Evolutionary conservation across 805 yeast genomes (phyloP).

Genomic region (Maudiozyma pseudohumilis): DNA sequence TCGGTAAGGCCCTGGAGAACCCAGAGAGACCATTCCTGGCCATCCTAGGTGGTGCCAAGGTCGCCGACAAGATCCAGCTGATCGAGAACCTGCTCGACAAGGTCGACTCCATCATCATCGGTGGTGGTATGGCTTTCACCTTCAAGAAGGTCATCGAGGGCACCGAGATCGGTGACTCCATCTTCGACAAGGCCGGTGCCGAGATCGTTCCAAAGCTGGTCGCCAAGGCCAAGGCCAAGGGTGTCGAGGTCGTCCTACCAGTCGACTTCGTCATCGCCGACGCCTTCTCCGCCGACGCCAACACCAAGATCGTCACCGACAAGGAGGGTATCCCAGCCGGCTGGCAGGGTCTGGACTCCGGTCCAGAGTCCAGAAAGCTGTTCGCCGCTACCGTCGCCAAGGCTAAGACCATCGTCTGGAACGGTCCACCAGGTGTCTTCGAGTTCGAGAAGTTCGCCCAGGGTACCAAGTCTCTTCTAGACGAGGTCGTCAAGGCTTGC

Average conservation of each 20-base stretch:
- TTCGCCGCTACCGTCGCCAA: conserved; percentile 75
- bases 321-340: conserved; percentile 89
- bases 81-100: conserved; percentile 94
- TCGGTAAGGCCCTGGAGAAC: conserved; percentile 95
- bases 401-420: conserved; percentile 99
- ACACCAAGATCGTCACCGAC: conserved; percentile 73
- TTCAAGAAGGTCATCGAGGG: conserved; percentile 87
- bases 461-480: conserved; percentile 88
- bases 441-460: conserved; percentile 87
- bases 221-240: conserved; percentile 93
- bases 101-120: conserved; percentile 88
- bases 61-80: conserved; percentile 96
- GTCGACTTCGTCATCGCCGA: conserved; percentile 96
- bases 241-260: conserved; percentile 89
- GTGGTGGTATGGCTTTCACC: conserved; percentile 99
- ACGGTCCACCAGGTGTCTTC: conserved; percentile 99
- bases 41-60: conserved; percentile 99
- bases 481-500: conserved; percentile 79
- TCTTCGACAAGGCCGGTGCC: conserved; percentile 92
- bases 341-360: conserved; percentile 95
- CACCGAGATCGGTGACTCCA: conserved; percentile 84
- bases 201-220: conserved; percentile 86
- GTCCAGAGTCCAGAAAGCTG: conserved; percentile 78
- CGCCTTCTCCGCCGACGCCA: conserved; percentile 86
- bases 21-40: conserved; percentile 98